Percentiles rank a stretch among this genome's conserved stretches.
phyloP scores from a whole-genome alignment of 805 yeast species.

The Clavispora santaluciae region DNA sequence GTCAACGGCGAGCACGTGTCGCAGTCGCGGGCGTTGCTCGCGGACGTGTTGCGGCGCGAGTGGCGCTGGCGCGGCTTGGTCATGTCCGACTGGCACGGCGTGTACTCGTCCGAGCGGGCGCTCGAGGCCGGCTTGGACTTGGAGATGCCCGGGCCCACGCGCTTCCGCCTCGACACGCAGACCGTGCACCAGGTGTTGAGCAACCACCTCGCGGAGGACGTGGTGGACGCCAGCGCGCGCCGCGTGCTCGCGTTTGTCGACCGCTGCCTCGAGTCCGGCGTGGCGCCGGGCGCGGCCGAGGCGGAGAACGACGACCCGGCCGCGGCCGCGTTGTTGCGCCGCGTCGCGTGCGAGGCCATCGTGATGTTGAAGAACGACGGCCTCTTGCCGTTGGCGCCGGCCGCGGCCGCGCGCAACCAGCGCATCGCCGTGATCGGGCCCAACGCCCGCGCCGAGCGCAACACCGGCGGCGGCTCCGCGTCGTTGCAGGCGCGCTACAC shows the following conservation, averaged over 20 bases:
- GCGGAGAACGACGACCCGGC: constrained; percentile 12
- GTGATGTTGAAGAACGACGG: constrained; percentile 55
- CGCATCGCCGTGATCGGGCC: constrained; percentile 56
- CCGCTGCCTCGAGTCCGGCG: constrained; percentile 35
- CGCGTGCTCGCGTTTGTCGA: constrained; percentile 45
- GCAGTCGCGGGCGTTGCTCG: constrained; percentile 39
- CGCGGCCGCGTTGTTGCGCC: constrained; percentile 9
- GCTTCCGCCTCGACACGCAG: constrained; percentile 38
- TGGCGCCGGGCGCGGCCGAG: constrained; percentile 35
- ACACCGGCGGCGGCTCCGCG: constrained; percentile 67
- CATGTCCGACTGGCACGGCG: constrained; percentile 66
- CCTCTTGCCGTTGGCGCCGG: constrained; percentile 40
- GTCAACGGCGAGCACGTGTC: constrained; percentile 58
- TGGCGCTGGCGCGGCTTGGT: constrained; percentile 54
- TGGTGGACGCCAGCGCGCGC: constrained; percentile 46
- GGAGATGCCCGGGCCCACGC: constrained; percentile 64
- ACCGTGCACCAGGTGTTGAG: constrained; percentile 39
- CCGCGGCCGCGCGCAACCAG: constrained; percentile 21
- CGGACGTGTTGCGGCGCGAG: constrained; percentile 47
- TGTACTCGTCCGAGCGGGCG: constrained; percentile 43
- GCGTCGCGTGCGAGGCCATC: constrained; percentile 36
- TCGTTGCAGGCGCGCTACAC: constrained; percentile 46
- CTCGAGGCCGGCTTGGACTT: constrained; percentile 55
- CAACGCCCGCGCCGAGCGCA: constrained; percentile 45
- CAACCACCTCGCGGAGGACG: constrained; percentile 36